Conservation (phyloP, 2,329 filamentous ascomycete species). For the Trichophyton equinum region DNA sequence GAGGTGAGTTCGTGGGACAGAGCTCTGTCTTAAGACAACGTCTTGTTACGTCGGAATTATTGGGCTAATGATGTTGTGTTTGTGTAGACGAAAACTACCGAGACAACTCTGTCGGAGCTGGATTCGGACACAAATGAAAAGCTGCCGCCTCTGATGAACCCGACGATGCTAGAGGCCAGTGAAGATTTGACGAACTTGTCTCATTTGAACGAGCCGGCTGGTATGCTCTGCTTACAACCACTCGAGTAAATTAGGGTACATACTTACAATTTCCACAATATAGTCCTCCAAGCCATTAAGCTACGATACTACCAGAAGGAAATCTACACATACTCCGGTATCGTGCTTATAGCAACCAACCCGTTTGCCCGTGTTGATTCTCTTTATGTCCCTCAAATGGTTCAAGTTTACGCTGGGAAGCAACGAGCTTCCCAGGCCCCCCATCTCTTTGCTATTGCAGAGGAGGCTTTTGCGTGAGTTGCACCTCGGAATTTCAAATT, state of each 20-base stretch:
- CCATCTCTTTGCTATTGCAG: constrained; percentile 95
- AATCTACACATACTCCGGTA: constrained; percentile 98
- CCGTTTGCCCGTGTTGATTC: constrained; percentile 96
- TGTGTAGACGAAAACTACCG: constrained; percentile 59
- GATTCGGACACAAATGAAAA: constrained; percentile 63
- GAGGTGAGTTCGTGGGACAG: constrained; percentile 48
- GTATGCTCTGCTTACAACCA: constrained; percentile 40
- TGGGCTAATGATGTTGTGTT: constrained; percentile 7
- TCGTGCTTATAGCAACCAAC: constrained; percentile 96
- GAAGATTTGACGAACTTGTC: constrained; percentile 96
- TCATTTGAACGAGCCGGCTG: constrained; percentile 94
- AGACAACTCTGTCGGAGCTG: constrained; percentile 64
- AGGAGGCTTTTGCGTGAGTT: constrained; percentile 88
- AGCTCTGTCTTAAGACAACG: neutral
- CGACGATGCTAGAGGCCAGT: constrained; percentile 93
- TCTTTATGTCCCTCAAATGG: constrained; percentile 96
- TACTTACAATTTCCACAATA: constrained; percentile 15
- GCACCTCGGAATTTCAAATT: neutral
- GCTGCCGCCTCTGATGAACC: constrained; percentile 93
- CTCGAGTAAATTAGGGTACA: neutral
- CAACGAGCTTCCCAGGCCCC: constrained; percentile 93
- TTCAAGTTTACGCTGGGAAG: constrained; percentile 97
- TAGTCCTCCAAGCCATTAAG: constrained; percentile 93
- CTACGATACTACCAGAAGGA: constrained; percentile 96
- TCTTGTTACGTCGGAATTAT: neutral